These are phyloP conservation scores for Thuja plicata DNA, from an alignment of 83 land plant genomes.

Conservation along the genomic window DNA sequence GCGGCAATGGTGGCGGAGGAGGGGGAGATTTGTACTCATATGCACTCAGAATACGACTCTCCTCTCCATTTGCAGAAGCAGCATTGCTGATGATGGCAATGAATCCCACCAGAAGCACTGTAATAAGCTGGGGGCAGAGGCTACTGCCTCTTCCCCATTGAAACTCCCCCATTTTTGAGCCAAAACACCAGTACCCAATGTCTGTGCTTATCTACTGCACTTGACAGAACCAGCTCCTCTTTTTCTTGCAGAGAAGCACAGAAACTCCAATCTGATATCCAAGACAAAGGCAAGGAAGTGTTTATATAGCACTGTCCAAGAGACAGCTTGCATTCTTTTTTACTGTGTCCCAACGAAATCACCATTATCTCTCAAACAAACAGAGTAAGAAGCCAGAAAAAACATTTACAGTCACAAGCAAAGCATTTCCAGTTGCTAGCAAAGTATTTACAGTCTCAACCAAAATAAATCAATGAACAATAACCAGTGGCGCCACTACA, in stretches of 20 bases:
- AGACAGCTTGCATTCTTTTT: not conserved
- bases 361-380: not conserved
- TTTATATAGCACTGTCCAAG: not conserved
- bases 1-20: not conserved
- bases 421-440: not conserved
- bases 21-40: slow-evolving; percentile 12
- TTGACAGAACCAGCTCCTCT: not conserved
- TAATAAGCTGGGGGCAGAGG: not conserved
- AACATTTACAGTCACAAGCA: not conserved
- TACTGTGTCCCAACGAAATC: not conserved
- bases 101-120: not conserved
- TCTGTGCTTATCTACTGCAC: not conserved
- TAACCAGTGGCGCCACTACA: too few relatives aligned
- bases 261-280: not conserved
- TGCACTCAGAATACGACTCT: not conserved
- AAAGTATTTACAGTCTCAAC: not conserved
- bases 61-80: not conserved
- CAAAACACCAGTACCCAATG: not conserved
- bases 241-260: not conserved
- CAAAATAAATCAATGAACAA: too few relatives aligned
- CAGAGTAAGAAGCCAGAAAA: not conserved
- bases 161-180: not conserved
- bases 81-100: not conserved
- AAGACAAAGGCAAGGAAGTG: not conserved
- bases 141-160: not conserved